Conservation (phyloP, 441 rosid species). For the Pelargonium exstipulatum region DNA sequence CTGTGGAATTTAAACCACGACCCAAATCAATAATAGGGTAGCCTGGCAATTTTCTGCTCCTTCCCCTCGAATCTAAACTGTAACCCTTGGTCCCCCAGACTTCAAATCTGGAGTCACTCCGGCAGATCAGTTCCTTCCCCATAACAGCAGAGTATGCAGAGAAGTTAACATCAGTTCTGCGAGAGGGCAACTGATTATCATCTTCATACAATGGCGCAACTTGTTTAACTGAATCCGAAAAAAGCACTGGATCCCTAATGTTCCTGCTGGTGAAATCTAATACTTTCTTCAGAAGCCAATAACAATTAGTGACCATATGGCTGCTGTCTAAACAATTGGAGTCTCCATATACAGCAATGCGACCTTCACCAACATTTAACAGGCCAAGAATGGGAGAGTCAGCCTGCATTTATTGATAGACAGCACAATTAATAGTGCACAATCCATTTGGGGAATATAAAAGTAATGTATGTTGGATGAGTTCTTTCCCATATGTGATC, state of each 20-base stretch:
- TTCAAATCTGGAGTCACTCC: constrained; percentile 80
- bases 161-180: constrained; percentile 89
- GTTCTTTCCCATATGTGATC: background rate
- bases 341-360: constrained; percentile 85
- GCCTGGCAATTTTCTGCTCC: constrained; percentile 69
- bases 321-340: constrained; percentile 97
- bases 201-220: constrained; percentile 46
- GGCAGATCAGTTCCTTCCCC: constrained; percentile 70
- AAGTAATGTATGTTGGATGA: constrained; percentile 2
- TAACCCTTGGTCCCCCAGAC: constrained; percentile 95
- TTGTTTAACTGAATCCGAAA: constrained; percentile 51
- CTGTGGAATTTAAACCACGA: constrained; percentile 46
- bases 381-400: constrained; percentile 93
- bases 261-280: constrained; percentile 72
- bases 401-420: constrained; percentile 41
- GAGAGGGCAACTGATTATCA: constrained; percentile 68
- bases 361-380: constrained; percentile 64
- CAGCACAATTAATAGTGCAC: background rate
- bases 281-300: constrained; percentile 81
- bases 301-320: constrained; percentile 98
- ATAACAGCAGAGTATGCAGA: constrained; percentile 71
- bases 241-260: constrained; percentile 69
- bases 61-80: constrained; percentile 61
- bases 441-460: background rate
- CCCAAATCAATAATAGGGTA: constrained; percentile 54